Percentiles rank a stretch among this genome's conserved stretches.
Evolutionary conservation across 163 green algal genomes (phyloP).

Genomic region (Prototheca cutis): DNA sequence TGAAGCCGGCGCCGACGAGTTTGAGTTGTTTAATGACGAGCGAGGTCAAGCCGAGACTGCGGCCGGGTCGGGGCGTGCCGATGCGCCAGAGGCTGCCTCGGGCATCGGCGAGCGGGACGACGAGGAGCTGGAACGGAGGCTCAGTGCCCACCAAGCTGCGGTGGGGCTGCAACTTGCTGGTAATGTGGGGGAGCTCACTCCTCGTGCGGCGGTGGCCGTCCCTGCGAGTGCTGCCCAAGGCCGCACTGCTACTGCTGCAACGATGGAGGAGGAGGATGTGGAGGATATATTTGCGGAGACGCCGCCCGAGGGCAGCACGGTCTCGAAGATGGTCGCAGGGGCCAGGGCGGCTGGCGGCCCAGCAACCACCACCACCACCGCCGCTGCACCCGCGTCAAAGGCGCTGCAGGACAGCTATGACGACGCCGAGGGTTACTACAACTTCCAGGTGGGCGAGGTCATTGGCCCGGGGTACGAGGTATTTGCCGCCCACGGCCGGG

Average conservation of each 20-base stretch:
- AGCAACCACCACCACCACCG: not conserved
- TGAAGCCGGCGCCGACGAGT: constrained; percentile 1
- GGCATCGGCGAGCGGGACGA: constrained; percentile 10
- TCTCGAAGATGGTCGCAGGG: constrained; percentile 15
- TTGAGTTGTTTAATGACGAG: constrained; percentile 19
- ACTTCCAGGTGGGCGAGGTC: constrained; percentile 79
- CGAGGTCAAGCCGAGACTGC: too few relatives aligned
- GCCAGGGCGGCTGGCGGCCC: constrained; percentile 8
- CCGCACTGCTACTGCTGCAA: not conserved
- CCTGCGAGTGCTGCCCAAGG: not conserved
- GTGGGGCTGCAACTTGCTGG: not conserved
- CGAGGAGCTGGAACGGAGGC: constrained; percentile 1
- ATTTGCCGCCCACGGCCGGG: constrained; percentile 74
- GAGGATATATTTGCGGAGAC: constrained; percentile 63
- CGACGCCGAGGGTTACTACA: constrained; percentile 97
- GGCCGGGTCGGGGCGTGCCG: not conserved
- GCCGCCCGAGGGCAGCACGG: constrained; percentile 11
- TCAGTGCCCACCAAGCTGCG: not conserved
- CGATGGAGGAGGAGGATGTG: constrained; percentile 20
- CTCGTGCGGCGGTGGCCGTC: not conserved
- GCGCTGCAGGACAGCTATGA: constrained; percentile 89
- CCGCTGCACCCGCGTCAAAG: constrained; percentile 13
- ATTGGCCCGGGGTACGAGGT: constrained; percentile 84
- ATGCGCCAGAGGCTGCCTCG: not conserved
- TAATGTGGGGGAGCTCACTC: not conserved